phyloP scores from a whole-genome alignment of 257 asterid species.

The Petunia secreta region DNA sequence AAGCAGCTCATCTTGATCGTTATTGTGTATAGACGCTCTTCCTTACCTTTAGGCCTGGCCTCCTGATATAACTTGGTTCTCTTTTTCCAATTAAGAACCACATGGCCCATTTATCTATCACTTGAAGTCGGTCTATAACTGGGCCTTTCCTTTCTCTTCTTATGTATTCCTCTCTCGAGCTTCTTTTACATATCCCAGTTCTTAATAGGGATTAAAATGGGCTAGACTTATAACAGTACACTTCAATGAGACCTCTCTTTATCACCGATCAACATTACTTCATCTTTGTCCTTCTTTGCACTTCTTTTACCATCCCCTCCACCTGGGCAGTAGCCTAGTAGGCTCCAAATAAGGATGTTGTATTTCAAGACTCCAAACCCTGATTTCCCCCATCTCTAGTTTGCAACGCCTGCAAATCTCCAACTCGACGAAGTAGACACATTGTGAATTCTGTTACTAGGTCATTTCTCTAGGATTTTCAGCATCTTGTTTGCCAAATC shows the following conservation, averaged over 20 bases:
- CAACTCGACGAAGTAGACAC: not conserved
- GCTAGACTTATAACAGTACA: not conserved
- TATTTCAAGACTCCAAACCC: not conserved
- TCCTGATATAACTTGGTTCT: not conserved
- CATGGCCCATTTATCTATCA: not conserved
- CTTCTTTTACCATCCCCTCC: slow-evolving; percentile 1
- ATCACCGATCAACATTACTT: not conserved
- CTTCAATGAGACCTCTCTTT: not conserved
- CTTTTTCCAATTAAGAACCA: not conserved
- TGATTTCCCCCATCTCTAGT: not conserved
- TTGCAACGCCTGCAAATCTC: not conserved
- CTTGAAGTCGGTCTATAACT: not conserved
- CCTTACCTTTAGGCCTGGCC: not conserved
- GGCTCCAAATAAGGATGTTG: not conserved
- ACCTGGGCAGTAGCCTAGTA: not conserved
- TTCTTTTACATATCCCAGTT: not conserved
- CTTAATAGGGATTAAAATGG: not conserved
- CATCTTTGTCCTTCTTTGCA: not conserved
- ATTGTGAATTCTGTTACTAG: not conserved
- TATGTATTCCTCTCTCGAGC: slow-evolving; percentile 12
- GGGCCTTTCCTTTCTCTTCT: not conserved
- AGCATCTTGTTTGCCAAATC: not conserved
- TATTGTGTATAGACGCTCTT: not conserved
- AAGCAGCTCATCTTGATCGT: not conserved
- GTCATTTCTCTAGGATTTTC: not conserved